Conservation (phyloP, 331 rosid genomes). For the Malus hybrid region DNA sequence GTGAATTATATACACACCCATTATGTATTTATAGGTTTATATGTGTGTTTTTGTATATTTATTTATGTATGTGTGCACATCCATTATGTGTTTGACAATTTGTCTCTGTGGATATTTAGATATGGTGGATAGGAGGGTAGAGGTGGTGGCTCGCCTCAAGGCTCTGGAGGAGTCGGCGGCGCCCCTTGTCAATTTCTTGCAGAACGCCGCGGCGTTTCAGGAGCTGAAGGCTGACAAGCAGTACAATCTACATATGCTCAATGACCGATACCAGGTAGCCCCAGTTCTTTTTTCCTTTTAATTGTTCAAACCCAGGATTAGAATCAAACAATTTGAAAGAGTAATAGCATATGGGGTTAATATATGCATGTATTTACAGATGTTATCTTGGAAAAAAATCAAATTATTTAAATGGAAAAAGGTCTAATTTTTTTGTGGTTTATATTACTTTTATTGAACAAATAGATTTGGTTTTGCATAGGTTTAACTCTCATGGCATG, state of each 20-base stretch:
- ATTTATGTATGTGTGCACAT: background rate
- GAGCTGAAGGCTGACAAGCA: constrained; percentile 70
- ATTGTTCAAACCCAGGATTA: background rate
- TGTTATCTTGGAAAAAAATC: background rate
- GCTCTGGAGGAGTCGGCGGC: constrained; percentile 58
- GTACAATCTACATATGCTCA: constrained; percentile 91
- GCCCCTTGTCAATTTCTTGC: constrained; percentile 25
- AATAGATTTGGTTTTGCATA: background rate
- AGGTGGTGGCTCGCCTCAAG: constrained; percentile 63
- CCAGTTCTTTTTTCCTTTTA: background rate
- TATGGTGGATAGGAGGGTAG: constrained; percentile 70
- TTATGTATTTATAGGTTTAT: background rate
- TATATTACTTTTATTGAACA: background rate
- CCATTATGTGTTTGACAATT: background rate
- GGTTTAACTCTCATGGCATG: constrained; percentile 6
- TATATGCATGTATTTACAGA: background rate
- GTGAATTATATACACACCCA: background rate
- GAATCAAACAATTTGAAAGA: background rate
- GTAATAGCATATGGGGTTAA: background rate
- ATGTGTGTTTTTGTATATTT: background rate
- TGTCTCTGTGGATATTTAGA: constrained; percentile 12
- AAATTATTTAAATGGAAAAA: background rate
- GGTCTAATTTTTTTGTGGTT: background rate
- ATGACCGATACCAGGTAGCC: constrained; percentile 70
- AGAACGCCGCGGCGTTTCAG: constrained; percentile 24